Base-by-base conservation (phyloP, 345 rosid species). In the Angophora floribunda region DNA sequence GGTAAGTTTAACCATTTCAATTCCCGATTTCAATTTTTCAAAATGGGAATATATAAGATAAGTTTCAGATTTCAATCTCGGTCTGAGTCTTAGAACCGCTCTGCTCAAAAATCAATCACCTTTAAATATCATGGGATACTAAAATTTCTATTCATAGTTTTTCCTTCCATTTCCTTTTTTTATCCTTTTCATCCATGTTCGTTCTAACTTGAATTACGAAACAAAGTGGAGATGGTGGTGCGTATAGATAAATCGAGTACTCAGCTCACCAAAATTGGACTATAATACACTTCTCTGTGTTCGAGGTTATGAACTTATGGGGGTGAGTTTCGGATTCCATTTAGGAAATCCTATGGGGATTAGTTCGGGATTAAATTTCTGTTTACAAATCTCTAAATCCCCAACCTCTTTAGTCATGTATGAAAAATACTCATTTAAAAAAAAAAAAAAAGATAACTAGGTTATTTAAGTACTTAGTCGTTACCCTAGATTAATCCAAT, bases 81-180 rank as follows among this genome's bases (percentile, higher is more conserved):
- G 2, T n/a, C 41, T 63, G 2, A 0, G 17, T 24, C 75, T 63
- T 1, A 3, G 1, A 36, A 36, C 2, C 7, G 1, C 44, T 41
- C 0, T 24, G 8, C 12, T 24, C 44, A 4, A 17, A 32, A 36
- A 36, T 0, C 7, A 70, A 70, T 17, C 80, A 17, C 13, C 24
- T 1, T 0, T 36, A 0, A 8, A 70, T 32, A 67, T 7, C 1
- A 7, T 4, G 13, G 6, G 4, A 32, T 32, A 67, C 32, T 9
- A 32, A 67, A 67, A 5, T 67, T 15, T 16, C 10, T 9, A 67
- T 67, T 67, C 21, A 3, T 14, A 28, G 13, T 6, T 61, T 65
- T 65, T 0, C 21, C 41, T 14, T 30, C 21, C 21, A 14, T 28
- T n/a, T 59, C 36, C 17, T 2, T 67, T 67, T 36, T 15, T 7